Conservation (phyloP, 768 basidiomycete species). For the Scleroderma bovista region DNA sequence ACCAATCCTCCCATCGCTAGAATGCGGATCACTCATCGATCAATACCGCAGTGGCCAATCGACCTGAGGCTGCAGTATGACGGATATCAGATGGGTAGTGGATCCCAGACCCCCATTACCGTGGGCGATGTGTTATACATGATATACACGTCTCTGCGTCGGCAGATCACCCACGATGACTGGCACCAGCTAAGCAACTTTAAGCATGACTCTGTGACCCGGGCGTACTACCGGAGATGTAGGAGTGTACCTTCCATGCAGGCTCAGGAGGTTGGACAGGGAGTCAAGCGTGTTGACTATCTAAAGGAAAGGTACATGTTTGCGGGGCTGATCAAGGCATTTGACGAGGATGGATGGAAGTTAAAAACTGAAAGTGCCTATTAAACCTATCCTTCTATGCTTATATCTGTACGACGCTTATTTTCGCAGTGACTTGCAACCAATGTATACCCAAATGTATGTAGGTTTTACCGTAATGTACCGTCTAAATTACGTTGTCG, state of each 20-base stretch:
- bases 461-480: too few species aligned
- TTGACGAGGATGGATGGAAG: slow-evolving; percentile 28
- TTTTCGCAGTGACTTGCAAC: too few species aligned
- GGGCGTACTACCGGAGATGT: slow-evolving; percentile 33
- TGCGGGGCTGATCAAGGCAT: slow-evolving; percentile 29
- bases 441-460: too few species aligned
- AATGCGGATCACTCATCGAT: slow-evolving; percentile 54
- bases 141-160: slow-evolving; percentile 44
- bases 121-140: slow-evolving; percentile 51
- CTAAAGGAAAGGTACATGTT: slow-evolving; percentile 30
- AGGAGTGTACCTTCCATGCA: slow-evolving; percentile 25
- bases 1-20: slow-evolving; percentile 49
- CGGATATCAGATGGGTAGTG: slow-evolving; percentile 18
- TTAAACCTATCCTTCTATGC: too few species aligned
- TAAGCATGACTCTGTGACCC: slow-evolving; percentile 27
- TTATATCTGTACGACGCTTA: too few species aligned
- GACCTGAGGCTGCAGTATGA: slow-evolving; percentile 39
- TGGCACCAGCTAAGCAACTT: slow-evolving; percentile 26
- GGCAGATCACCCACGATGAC: slow-evolving; percentile 32
- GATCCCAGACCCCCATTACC: slow-evolving; percentile 41
- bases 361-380: slow-evolving; percentile 14
- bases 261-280: slow-evolving; percentile 29
- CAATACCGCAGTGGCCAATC: slow-evolving; percentile 57
- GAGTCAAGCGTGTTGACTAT: slow-evolving; percentile 38
- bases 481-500: too few species aligned